Evolutionary conservation across 371 early-diverging fungal species (phyloP).

Genomic region (Cokeromyces recurvatus): DNA sequence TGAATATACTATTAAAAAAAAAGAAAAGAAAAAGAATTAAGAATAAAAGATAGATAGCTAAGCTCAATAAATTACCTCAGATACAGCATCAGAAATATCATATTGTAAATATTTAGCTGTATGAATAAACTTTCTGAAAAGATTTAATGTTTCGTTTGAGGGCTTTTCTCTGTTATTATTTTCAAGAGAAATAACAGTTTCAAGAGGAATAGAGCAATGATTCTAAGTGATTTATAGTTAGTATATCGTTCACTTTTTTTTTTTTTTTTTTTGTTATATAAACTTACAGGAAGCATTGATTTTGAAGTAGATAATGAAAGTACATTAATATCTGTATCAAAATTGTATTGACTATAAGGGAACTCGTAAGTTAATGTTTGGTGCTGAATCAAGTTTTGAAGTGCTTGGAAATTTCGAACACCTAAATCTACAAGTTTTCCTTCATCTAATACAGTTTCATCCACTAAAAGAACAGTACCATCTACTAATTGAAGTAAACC

Average conservation of each 20-base stretch:
- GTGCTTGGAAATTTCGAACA: constrained; percentile 55
- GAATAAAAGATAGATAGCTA: no score
- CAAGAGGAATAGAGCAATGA: constrained; percentile 45
- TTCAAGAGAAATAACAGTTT: constrained; percentile 14
- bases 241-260: no score
- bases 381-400: constrained; percentile 45
- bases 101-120: constrained; percentile 38
- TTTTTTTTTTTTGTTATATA: no score
- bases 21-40: not conserved
- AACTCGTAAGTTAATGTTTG: constrained; percentile 57
- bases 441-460: constrained; percentile 61
- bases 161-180: no score
- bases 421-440: constrained; percentile 56
- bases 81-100: constrained; percentile 48
- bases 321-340: constrained; percentile 54
- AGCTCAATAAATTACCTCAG: constrained; percentile 34
- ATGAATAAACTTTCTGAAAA: constrained; percentile 50
- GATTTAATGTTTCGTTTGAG: constrained; percentile 27
- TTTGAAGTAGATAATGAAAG: constrained; percentile 49
- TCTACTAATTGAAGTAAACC: constrained; percentile 56
- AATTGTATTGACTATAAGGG: constrained; percentile 58
- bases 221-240: no score
- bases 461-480: constrained; percentile 53
- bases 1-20: constrained; percentile 47
- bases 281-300: constrained; percentile 58